Evolutionary conservation across 148 eudicot genomes (phyloP).

Genomic region (Silene conica): DNA sequence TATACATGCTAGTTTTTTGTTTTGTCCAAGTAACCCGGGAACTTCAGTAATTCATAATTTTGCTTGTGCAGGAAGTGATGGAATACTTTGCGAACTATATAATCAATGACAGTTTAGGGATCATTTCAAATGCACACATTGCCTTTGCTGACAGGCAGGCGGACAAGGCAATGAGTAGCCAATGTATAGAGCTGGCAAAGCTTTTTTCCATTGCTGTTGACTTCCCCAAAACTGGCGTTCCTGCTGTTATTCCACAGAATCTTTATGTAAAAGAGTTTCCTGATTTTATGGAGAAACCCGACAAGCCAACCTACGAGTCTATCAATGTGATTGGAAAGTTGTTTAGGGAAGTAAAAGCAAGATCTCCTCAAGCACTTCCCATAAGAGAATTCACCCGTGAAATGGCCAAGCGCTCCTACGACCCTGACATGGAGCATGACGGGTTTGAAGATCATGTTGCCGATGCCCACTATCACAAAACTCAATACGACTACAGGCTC

Average conservation of each 20-base stretch:
- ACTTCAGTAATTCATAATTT: background rate
- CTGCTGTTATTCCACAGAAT: slow-evolving; percentile 51
- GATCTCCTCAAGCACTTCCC: slow-evolving; percentile 29
- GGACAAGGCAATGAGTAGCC: slow-evolving; percentile 44
- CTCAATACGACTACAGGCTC: slow-evolving; percentile 38
- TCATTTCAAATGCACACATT: slow-evolving; percentile 71
- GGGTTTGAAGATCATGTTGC: slow-evolving; percentile 35
- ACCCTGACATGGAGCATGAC: slow-evolving; percentile 38
- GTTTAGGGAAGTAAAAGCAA: slow-evolving; percentile 35
- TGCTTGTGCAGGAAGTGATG: slow-evolving; percentile 51
- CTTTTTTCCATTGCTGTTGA: slow-evolving; percentile 73
- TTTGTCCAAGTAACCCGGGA: background rate
- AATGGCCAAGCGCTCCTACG: slow-evolving; percentile 29
- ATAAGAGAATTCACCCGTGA: slow-evolving; percentile 26
- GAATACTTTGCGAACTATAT: slow-evolving; percentile 71
- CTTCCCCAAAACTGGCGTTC: slow-evolving; percentile 76
- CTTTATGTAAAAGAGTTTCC: slow-evolving; percentile 56
- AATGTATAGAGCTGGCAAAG: slow-evolving; percentile 60
- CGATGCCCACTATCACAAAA: slow-evolving; percentile 36
- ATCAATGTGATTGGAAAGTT: slow-evolving; percentile 37
- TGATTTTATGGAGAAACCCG: slow-evolving; percentile 49
- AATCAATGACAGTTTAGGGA: slow-evolving; percentile 71
- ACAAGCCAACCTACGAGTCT: slow-evolving; percentile 41
- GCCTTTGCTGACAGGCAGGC: slow-evolving; percentile 60
- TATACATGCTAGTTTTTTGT: background rate